These are phyloP conservation scores for Chlorella sp. DNA, from an alignment of 139 green algal genomes.

Conservation along the genomic window DNA sequence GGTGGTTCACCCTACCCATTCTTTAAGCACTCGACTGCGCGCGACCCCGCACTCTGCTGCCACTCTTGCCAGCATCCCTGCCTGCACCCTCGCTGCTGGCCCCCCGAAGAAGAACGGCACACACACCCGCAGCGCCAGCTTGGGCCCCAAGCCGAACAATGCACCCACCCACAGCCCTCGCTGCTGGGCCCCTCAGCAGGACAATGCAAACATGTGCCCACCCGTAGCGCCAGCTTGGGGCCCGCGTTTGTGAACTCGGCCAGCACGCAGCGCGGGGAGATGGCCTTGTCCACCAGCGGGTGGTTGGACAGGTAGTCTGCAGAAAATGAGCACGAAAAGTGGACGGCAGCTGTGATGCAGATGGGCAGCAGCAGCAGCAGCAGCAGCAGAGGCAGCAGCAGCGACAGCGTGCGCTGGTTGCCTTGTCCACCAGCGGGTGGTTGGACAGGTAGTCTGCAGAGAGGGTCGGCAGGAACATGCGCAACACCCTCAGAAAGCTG, in stretches of 20 bases:
- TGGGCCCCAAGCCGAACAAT: background rate
- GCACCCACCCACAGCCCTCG: background rate
- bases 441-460: background rate
- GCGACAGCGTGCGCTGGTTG: slow-evolving; percentile 5
- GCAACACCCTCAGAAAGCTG: no score
- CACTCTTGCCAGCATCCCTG: background rate
- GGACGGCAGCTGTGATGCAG: background rate
- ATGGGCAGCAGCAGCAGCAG: background rate
- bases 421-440: slow-evolving; percentile 1
- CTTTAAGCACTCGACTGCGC: no score
- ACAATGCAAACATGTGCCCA: no score
- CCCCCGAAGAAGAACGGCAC: no score
- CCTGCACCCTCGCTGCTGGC: background rate
- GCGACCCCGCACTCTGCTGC: no score
- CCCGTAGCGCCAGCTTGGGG: slow-evolving; percentile 8
- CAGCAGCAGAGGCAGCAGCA: background rate
- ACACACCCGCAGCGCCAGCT: no score
- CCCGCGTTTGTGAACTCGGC: background rate
- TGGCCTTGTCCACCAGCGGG: slow-evolving; percentile 5
- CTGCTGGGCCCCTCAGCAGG: no score
- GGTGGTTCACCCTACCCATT: no score
- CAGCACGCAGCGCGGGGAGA: slow-evolving; percentile 17
- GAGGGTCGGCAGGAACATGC: background rate
- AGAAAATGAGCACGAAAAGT: background rate
- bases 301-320: slow-evolving; percentile 7